A percentile compares a stretch with the other conserved stretches of the same genome.
These are phyloP conservation scores for Keithomyces neogunnii DNA, from an alignment of 2,329 filamentous ascomycete genomes.

Conservation along the genomic window DNA sequence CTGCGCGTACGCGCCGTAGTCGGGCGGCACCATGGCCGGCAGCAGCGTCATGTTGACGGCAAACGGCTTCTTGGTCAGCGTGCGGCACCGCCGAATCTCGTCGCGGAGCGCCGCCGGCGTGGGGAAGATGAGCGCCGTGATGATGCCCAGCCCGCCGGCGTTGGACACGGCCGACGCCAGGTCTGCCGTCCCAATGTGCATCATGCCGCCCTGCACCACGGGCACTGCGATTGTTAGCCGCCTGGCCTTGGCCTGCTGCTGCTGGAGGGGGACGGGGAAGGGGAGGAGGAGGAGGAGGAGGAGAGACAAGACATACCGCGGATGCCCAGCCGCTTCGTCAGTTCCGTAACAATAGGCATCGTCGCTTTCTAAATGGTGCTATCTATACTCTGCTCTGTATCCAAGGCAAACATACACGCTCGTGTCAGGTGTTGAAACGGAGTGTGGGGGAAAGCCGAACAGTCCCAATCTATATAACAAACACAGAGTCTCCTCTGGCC, in stretches of 20 bases:
- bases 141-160: conserved; percentile 73
- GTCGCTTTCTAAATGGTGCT: conserved; percentile 8
- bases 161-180: conserved; percentile 69
- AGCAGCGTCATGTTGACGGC: conserved; percentile 93
- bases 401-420: not conserved
- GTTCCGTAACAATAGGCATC: conserved; percentile 51
- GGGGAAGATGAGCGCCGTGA: conserved; percentile 87
- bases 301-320: conserved; percentile 24
- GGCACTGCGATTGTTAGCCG: conserved; percentile 45
- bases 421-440: not conserved
- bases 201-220: conserved; percentile 80
- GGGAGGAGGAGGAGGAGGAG: not conserved
- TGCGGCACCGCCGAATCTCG: conserved; percentile 82
- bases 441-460: no score
- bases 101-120: conserved; percentile 84
- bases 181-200: conserved; percentile 77
- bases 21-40: conserved; percentile 78
- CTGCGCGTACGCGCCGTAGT: conserved; percentile 87
- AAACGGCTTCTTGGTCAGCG: conserved; percentile 72
- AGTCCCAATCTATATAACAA: not conserved
- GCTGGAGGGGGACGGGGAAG: no score
- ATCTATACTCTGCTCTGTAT: not conserved
- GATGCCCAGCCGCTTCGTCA: conserved; percentile 51
- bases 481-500: no score
- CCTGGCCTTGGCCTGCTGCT: no score